Evolutionary conservation across 1,284 basidiomycete genomes (phyloP).

Genomic region (Cerioporus squamosus): DNA sequence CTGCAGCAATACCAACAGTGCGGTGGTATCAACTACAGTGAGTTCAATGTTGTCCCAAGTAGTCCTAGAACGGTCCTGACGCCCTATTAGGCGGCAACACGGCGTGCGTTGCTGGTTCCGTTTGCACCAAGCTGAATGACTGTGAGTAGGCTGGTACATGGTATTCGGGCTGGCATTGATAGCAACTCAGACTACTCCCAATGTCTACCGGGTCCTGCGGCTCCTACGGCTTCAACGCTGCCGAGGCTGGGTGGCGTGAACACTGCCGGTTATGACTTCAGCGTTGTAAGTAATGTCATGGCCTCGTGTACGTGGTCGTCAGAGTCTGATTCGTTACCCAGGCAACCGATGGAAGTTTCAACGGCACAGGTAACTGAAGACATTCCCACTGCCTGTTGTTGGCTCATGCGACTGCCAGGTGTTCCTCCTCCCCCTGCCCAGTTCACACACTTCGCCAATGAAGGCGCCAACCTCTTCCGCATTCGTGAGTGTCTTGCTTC

Average conservation of each 20-base stretch:
- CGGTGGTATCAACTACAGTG: slow-evolving; percentile 31
- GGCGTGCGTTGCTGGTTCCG: slow-evolving; percentile 35
- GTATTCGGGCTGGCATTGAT: not conserved
- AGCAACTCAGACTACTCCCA: slow-evolving; percentile 38
- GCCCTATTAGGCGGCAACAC: slow-evolving; percentile 29
- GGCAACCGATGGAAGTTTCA: slow-evolving; percentile 49
- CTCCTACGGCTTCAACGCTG: slow-evolving; percentile 26
- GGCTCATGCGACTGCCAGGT: not conserved
- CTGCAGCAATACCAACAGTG: slow-evolving; percentile 29
- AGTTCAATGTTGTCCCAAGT: not conserved
- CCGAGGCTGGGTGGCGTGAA: slow-evolving; percentile 49
- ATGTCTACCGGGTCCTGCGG: slow-evolving; percentile 32
- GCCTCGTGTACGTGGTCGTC: not conserved
- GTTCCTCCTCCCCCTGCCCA: slow-evolving; percentile 42
- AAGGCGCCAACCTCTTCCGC: slow-evolving; percentile 52
- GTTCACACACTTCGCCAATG: slow-evolving; percentile 47
- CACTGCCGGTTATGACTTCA: slow-evolving; percentile 41
- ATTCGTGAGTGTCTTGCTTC: slow-evolving; percentile 38
- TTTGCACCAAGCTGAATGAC: slow-evolving; percentile 34
- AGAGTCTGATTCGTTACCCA: slow-evolving; percentile 1
- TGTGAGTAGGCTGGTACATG: slow-evolving; percentile 25
- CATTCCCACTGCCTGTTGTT: not conserved
- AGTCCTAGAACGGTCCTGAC: not conserved
- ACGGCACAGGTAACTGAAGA: slow-evolving; percentile 33
- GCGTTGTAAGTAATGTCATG: slow-evolving; percentile 29